phyloP scores from a whole-genome alignment of 306 rosid genomes.

The Ceratonia siliqua region DNA sequence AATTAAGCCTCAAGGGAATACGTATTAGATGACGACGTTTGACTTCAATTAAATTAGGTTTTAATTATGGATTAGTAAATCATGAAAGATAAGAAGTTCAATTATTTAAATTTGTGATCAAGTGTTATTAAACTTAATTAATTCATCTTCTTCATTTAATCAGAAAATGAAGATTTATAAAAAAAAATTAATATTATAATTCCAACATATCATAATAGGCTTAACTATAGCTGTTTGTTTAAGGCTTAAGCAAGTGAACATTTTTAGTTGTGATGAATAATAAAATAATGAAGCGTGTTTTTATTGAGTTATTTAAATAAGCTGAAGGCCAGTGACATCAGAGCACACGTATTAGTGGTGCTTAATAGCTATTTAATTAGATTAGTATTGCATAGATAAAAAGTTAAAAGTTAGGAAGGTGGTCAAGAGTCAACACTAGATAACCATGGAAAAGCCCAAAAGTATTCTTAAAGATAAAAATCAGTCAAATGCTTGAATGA shows the following conservation, averaged over 20 bases:
- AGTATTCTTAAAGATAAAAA: background rate
- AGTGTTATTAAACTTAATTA: too few species aligned
- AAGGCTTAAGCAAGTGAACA: too few species aligned
- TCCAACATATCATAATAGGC: too few species aligned
- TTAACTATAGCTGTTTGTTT: too few species aligned
- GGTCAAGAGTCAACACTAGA: constrained; percentile 28
- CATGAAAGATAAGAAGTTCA: too few species aligned
- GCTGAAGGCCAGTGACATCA: background rate
- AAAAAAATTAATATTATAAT: too few species aligned
- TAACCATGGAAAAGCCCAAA: background rate
- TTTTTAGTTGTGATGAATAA: too few species aligned
- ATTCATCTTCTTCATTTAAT: too few species aligned
- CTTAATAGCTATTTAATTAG: background rate
- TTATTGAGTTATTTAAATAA: background rate
- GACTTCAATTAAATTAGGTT: background rate
- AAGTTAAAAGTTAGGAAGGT: background rate
- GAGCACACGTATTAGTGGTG: constrained; percentile 5
- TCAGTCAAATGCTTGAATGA: background rate
- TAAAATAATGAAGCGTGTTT: background rate
- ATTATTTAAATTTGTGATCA: too few species aligned
- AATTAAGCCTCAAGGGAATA: background rate
- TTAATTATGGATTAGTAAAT: background rate
- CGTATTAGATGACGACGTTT: background rate
- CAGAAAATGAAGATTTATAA: too few species aligned
- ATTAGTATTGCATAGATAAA: background rate